Evolutionary conservation across 768 basidiomycete genomes (phyloP), one percentile per base, ranked within the genome.

Genomic region (Cyclocybe aegerita): DNA sequence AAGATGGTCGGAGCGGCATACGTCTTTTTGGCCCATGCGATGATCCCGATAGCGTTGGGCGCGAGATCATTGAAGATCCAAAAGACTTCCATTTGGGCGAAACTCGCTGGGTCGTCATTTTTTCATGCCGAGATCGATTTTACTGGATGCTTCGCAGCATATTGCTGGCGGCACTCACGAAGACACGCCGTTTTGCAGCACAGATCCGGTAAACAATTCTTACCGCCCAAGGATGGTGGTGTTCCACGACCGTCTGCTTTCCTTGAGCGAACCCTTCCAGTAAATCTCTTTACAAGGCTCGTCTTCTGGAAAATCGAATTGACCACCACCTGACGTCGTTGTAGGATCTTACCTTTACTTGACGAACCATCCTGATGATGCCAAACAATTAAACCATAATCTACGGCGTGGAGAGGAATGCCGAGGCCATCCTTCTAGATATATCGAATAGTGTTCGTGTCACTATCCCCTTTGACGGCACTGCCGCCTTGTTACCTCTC

Each of bases 161-260:
- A 49, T 65, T 42, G 55, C 61, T 3, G 64, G 64, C 10, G 64
- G 64, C 2, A 60, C 65, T 16, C 63, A 65, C 29, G 59, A 65
- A 14, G 52, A 39, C 8, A 63, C 49, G 3, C 82, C 82, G 2
- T 87, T 83, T 75, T 84, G 84, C 60, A 84, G 86, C 58, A 82
- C 78, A 23, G 74, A 70, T 44, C 82, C 82, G 2, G 77, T 79
- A 40, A 83, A 63, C 44, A 63, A 43, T 74, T 72, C 45, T 72
- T 64, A 58, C 72, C 72, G 1, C 62, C 67, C 16, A 75, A 73
- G 43, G 71, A 73, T 46, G 62, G 65, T 12, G 72, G 71, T 48
- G 48, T 64, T 17, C 64, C 64, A 7, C 60, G 59, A 29, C 63
- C 58, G 16, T 59, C 58, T 9, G 51, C 53, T 5, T 63, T 65